Percentiles rank a stretch among this genome's conserved stretches.
Evolutionary conservation across 1,139 yeast species (phyloP).

Genomic region (Taiozyma onychis): DNA sequence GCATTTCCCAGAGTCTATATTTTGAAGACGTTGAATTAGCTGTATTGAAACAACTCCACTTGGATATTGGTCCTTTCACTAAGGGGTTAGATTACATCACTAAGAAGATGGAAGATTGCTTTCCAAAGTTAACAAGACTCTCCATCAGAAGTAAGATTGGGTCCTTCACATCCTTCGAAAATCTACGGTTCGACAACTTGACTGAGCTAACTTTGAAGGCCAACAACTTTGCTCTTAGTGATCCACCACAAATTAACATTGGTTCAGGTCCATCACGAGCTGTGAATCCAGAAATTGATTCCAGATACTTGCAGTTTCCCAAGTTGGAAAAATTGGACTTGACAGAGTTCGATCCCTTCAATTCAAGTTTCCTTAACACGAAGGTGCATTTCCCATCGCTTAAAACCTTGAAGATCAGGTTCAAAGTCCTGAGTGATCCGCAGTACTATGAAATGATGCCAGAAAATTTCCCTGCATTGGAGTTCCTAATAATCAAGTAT

Average conservation of each 20-base stretch:
- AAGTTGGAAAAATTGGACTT: conserved; percentile 2
- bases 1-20: conserved; percentile 9
- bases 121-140: conserved; percentile 4
- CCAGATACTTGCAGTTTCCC: conserved; percentile 1
- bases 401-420: background rate
- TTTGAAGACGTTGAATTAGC: conserved; percentile 11
- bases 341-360: conserved; percentile 10
- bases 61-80: conserved; percentile 14
- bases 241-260: conserved; percentile 4
- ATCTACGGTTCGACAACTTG: conserved; percentile 4
- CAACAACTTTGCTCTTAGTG: conserved; percentile 11
- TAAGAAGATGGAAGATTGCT: conserved; percentile 1
- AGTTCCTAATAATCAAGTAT: conserved; percentile 9
- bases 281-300: background rate
- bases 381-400: conserved; percentile 3
- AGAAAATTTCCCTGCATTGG: conserved; percentile 10
- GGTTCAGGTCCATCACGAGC: background rate
- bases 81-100: conserved; percentile 11
- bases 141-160: conserved; percentile 8
- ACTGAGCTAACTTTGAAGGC: conserved; percentile 7
- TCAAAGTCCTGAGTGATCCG: conserved; percentile 5
- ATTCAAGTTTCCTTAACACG: conserved; percentile 3
- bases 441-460: conserved; percentile 4
- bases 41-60: conserved; percentile 1
- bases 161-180: conserved; percentile 11